A percentile compares a stretch with the other conserved stretches of the same genome.
phyloP scores from a whole-genome alignment of 768 basidiomycete species.

The Neoboletus brunneissimus region DNA sequence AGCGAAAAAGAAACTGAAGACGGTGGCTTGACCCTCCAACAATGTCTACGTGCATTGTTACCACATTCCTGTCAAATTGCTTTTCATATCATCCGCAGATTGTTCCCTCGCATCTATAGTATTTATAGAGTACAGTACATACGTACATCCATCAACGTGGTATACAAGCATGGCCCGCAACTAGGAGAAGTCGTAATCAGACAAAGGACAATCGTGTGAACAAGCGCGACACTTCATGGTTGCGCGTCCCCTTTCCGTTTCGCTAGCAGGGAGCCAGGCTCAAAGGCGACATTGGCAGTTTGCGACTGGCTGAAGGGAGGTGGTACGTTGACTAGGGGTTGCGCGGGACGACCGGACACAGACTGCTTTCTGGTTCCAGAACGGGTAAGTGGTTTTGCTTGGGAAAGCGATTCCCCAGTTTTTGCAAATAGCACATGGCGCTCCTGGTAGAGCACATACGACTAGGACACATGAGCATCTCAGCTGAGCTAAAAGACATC shows the following conservation, averaged over 20 bases:
- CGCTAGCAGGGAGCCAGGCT: constrained; percentile 71
- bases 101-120: constrained; percentile 11
- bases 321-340: constrained; percentile 48
- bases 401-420: constrained; percentile 20
- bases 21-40: constrained; percentile 31
- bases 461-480: constrained; percentile 42
- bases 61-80: not conserved
- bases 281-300: constrained; percentile 51
- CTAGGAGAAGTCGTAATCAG: constrained; percentile 8
- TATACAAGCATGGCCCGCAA: constrained; percentile 9
- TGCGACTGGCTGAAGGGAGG: constrained; percentile 36
- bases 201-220: not conserved
- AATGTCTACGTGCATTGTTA: not conserved
- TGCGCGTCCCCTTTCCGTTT: constrained; percentile 41
- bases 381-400: constrained; percentile 35
- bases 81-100: constrained; percentile 1
- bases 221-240: not conserved
- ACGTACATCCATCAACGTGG: constrained; percentile 17
- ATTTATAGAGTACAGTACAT: constrained; percentile 23
- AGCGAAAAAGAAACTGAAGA: constrained; percentile 76
- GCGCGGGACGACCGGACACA: constrained; percentile 37
- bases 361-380: constrained; percentile 38
- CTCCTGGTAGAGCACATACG: constrained; percentile 81
- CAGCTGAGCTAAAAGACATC: not conserved
- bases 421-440: constrained; percentile 53